Evolutionary conservation across 2,329 filamentous ascomycete genomes (phyloP).

Genomic region (Leptographium procerum): DNA sequence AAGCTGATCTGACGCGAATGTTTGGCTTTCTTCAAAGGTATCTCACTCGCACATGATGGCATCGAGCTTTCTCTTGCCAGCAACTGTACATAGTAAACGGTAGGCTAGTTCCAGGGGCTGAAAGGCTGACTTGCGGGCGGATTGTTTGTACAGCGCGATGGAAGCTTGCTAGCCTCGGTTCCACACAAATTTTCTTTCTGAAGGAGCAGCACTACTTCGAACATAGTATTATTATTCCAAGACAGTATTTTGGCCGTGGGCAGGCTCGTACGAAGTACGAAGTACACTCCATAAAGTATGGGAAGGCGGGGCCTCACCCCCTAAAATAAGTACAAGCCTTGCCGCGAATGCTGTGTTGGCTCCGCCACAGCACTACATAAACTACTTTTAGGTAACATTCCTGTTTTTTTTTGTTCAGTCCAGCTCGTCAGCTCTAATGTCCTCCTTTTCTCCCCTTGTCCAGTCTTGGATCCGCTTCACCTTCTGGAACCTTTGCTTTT

Average conservation of each 20-base stretch:
- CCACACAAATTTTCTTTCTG: not conserved
- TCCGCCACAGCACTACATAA: not conserved
- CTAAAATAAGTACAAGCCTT: not conserved
- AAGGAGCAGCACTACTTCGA: not conserved
- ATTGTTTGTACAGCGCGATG: not conserved
- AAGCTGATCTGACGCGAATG: too few species aligned
- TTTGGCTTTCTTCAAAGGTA: too few species aligned
- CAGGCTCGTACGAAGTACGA: not conserved
- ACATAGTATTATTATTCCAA: too few species aligned
- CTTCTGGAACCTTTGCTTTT: slow-evolving; percentile 4
- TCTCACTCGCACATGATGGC: not conserved
- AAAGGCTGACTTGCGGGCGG: not conserved
- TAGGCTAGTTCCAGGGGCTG: not conserved
- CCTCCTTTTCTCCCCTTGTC: not conserved
- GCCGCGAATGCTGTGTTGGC: not conserved
- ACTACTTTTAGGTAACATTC: not conserved
- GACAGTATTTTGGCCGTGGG: not conserved
- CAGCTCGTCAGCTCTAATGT: not conserved
- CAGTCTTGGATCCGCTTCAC: not conserved
- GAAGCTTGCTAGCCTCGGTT: not conserved
- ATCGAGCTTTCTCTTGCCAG: not conserved
- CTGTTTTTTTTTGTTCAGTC: not conserved
- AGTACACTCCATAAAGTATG: not conserved
- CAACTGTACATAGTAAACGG: not conserved
- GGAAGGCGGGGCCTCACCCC: not conserved